Evolutionary conservation across 768 basidiomycete species (phyloP).

Genomic region (Rubroboletus pulcherrimus): DNA sequence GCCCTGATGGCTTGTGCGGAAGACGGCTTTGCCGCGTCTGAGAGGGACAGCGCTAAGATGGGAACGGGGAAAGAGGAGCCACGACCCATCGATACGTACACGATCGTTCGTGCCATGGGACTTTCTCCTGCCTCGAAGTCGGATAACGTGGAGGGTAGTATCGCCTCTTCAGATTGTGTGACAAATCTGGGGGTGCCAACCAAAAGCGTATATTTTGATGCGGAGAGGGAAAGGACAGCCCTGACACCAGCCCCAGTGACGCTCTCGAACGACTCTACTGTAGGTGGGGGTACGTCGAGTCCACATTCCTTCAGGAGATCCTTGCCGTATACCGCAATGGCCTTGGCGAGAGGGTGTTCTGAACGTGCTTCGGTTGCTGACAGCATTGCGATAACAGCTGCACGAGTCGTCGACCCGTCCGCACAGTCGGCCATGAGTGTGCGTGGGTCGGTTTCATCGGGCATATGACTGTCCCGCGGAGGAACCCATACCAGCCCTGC

Average conservation of each 20-base stretch:
- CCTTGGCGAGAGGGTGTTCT: slow-evolving; percentile 95
- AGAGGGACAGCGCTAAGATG: slow-evolving; percentile 76
- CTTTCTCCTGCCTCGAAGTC: slow-evolving; percentile 72
- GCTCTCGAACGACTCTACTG: slow-evolving; percentile 76
- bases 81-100: slow-evolving; percentile 71
- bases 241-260: slow-evolving; percentile 86
- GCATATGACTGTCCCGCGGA: slow-evolving; percentile 22
- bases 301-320: slow-evolving; percentile 46
- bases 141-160: slow-evolving; percentile 56
- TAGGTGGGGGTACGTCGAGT: slow-evolving; percentile 45
- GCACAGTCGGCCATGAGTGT: slow-evolving; percentile 37
- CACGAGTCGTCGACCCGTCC: slow-evolving; percentile 59
- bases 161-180: slow-evolving; percentile 46
- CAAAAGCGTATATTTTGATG: slow-evolving; percentile 53
- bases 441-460: slow-evolving; percentile 10
- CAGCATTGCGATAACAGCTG: slow-evolving; percentile 73
- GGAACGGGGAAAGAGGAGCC: slow-evolving; percentile 45
- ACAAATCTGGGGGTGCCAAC: slow-evolving; percentile 79
- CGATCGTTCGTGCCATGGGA: slow-evolving; percentile 72
- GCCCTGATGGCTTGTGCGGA: slow-evolving; percentile 80
- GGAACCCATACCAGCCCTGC: slow-evolving; percentile 74
- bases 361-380: slow-evolving; percentile 86
- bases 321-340: slow-evolving; percentile 81
- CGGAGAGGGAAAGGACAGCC: slow-evolving; percentile 56
- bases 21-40: slow-evolving; percentile 84